phyloP scores from a whole-genome alignment of 805 yeast species.

The Metschnikowia cerradonensis region DNA sequence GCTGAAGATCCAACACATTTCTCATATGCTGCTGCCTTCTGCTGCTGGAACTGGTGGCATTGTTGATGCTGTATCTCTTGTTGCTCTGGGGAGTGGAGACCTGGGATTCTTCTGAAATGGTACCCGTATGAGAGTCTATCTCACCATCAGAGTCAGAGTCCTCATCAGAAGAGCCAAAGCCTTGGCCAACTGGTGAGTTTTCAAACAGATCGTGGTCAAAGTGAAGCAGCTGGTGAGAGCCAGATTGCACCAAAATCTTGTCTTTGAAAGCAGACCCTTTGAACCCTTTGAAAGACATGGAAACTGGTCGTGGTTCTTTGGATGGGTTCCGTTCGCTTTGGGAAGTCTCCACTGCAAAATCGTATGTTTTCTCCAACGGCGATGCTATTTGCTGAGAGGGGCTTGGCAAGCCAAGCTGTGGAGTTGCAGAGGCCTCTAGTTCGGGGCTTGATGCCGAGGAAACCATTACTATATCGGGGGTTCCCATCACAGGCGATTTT shows the following conservation, averaged over 20 bases:
- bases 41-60: slow-evolving; percentile 7
- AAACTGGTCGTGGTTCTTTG: slow-evolving; percentile 31
- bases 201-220: slow-evolving; percentile 30
- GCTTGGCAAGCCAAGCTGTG: neutral
- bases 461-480: neutral
- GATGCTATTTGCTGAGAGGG: slow-evolving; percentile 1
- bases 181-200: slow-evolving; percentile 35
- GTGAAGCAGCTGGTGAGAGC: slow-evolving; percentile 40
- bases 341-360: slow-evolving; percentile 10
- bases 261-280: slow-evolving; percentile 49
- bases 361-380: slow-evolving; percentile 12
- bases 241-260: slow-evolving; percentile 18
- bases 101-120: neutral
- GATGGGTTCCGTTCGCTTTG: neutral
- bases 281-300: slow-evolving; percentile 60
- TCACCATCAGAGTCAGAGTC: slow-evolving; percentile 13
- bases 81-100: neutral
- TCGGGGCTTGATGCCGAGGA: slow-evolving; percentile 3
- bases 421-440: neutral
- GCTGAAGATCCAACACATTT: slow-evolving; percentile 15
- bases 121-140: neutral
- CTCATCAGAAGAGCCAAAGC: slow-evolving; percentile 30
- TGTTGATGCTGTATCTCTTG: slow-evolving; percentile 2
- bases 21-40: slow-evolving; percentile 14
- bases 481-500: neutral